Evolutionary conservation across 441 rosid genomes (phyloP).

Genomic region (Eugenia klotzschiana): DNA sequence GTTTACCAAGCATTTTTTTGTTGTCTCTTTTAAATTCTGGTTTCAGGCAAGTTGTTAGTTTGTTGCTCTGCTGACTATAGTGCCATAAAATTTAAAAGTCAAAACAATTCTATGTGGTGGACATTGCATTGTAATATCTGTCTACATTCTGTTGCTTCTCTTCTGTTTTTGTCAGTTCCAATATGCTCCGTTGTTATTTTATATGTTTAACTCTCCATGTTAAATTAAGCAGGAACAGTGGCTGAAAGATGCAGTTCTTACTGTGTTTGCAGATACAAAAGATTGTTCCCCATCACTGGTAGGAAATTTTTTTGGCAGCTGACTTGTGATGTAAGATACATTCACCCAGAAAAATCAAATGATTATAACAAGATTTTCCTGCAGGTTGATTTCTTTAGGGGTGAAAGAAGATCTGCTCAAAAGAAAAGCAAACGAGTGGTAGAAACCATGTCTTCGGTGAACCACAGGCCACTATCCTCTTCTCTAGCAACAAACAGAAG

Average conservation of each 20-base stretch:
- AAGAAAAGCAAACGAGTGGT: slow-evolving; percentile 26
- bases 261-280: slow-evolving; percentile 63
- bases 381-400: slow-evolving; percentile 55
- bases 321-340: neutral
- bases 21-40: neutral
- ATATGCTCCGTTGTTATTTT: neutral
- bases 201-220: neutral
- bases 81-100: neutral
- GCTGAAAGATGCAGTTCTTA: slow-evolving; percentile 75
- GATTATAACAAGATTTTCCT: neutral
- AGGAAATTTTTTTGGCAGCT: slow-evolving; percentile 13
- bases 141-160: neutral
- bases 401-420: slow-evolving; percentile 35
- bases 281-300: slow-evolving; percentile 79
- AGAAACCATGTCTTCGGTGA: slow-evolving; percentile 15
- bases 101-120: neutral
- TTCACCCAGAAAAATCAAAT: neutral
- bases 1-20: neutral
- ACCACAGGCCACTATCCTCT: slow-evolving; percentile 42
- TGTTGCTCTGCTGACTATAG: neutral
- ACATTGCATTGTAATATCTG: neutral
- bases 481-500: slow-evolving; percentile 26
- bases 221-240: slow-evolving; percentile 51
- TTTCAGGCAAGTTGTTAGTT: neutral
- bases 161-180: neutral